Evolutionary conservation across 257 asterid genomes (phyloP).

Genomic region (Fraxinus excelsior): DNA sequence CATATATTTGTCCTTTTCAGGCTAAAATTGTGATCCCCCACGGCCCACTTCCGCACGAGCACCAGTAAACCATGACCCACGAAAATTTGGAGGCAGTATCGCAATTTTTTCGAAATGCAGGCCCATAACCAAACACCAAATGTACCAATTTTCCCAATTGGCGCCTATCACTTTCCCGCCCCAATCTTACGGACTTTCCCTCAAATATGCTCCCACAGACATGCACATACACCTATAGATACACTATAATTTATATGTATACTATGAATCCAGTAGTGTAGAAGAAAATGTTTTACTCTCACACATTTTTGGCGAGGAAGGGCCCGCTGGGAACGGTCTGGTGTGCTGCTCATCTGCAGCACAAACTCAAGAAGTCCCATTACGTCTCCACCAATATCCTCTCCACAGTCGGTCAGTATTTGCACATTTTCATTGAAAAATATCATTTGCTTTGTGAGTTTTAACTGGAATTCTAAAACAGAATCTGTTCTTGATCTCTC

Average conservation of each 20-base stretch:
- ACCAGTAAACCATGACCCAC: neutral
- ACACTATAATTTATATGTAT: neutral
- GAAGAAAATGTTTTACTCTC: slow-evolving; percentile 75
- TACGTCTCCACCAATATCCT: slow-evolving; percentile 62
- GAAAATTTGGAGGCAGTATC: slow-evolving; percentile 24
- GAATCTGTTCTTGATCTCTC: neutral
- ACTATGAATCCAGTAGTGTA: neutral
- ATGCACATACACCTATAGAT: neutral
- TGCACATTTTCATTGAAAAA: neutral
- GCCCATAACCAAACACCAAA: slow-evolving; percentile 11
- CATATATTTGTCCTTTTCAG: no score
- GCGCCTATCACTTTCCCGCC: slow-evolving; percentile 52
- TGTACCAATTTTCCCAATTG: slow-evolving; percentile 26
- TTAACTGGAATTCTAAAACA: neutral
- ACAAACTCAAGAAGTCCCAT: slow-evolving; percentile 70
- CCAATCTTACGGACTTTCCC: neutral
- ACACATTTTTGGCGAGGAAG: slow-evolving; percentile 71
- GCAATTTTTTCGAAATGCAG: slow-evolving; percentile 22
- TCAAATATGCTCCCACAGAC: neutral
- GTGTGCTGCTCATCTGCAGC: slow-evolving; percentile 94
- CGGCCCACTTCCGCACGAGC: neutral
- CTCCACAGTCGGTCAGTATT: slow-evolving; percentile 63
- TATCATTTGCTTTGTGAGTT: neutral
- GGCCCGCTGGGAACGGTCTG: slow-evolving; percentile 92
- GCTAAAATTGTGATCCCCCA: neutral